Conservation (phyloP, 192 early-diverging fungal genomes). For the Mortierella antarctica region DNA sequence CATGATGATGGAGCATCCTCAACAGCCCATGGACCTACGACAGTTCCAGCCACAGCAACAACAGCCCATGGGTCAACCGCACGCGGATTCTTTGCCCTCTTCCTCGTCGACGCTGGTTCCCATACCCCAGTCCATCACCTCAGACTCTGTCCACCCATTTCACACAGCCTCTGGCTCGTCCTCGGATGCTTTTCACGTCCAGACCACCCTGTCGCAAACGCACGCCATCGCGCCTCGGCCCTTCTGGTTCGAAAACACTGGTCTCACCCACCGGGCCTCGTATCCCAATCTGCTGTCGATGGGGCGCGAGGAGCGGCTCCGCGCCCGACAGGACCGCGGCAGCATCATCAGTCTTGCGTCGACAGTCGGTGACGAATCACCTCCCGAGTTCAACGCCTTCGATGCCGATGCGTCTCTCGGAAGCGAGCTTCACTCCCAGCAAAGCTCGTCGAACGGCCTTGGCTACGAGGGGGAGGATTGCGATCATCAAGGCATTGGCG, state of each 20-base stretch:
- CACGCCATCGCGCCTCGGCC: constrained; percentile 17
- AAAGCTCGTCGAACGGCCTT: constrained; percentile 12
- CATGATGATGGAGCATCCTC: constrained; percentile 51
- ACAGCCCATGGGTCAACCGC: constrained; percentile 22
- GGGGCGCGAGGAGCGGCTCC: constrained; percentile 26
- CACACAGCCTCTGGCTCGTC: constrained; percentile 11
- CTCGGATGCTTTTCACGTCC: constrained; percentile 5
- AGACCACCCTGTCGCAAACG: constrained; percentile 23
- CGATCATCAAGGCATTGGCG: constrained; percentile 47
- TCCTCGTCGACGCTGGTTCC: background rate
- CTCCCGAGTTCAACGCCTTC: constrained; percentile 39
- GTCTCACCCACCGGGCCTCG: constrained; percentile 38
- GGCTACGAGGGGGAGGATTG: constrained; percentile 38
- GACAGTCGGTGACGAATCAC: constrained; percentile 46
- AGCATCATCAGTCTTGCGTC: constrained; percentile 54
- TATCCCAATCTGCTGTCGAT: constrained; percentile 39
- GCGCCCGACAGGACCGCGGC: constrained; percentile 39
- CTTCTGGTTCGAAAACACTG: constrained; percentile 36
- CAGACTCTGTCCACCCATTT: constrained; percentile 40
- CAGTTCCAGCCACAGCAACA: constrained; percentile 33
- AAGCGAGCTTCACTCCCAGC: constrained; percentile 29
- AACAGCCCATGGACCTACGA: constrained; percentile 42
- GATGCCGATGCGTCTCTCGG: constrained; percentile 23
- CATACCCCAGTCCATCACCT: constrained; percentile 8
- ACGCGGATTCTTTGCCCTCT: background rate